Evolutionary conservation across 1,139 yeast species (phyloP), one percentile per base, ranked within the genome.

Genomic region (Scheffersomyces parashehatae): DNA sequence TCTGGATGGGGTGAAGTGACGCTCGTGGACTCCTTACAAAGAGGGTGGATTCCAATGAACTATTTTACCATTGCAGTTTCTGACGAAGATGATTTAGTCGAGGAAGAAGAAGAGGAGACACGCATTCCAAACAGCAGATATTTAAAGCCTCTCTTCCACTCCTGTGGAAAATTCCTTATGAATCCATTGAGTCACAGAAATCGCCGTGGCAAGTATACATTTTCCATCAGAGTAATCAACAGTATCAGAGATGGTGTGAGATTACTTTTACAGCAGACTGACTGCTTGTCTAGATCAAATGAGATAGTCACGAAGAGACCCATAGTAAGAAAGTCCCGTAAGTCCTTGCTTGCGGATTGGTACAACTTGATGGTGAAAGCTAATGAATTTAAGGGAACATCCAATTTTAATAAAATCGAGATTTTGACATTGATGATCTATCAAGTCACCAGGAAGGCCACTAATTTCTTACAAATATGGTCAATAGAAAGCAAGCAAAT

Each of bases 1-100:
- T 85, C 96, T 13, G 99, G 98, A 2, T 93, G 99, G 99, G 97
- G 97, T 46, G 98, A 93, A 64, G 98, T 91, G 3, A 90, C 97
- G 0, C 64, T 88, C 39, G 62, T 80, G 14, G 82, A 82, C 41
- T 76, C 87, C 5, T 79, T 88, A 43, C 79, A 80, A 53, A 75
- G 97, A 47, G 99, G 99, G 26, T 93, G 99, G 99, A 89, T 93
- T 13, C 99, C 99, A 2, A 85, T 91, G 75, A 91, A 91, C 62
- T 93, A 89, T 65, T 93, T 91, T 56, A 63, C 75, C 12, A 76
- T 85, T 35, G 88, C 88, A 12, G 73, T 84, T 8, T 67, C 74
- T 6, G 72, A 71, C 14, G 58, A 55, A 4, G 55, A 55, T 9
- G 54, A 48, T 1, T 50, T 51, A 12, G 55, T 51, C 12, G 59